A percentile compares a stretch with the other conserved stretches of the same genome.
Evolutionary conservation across 2,329 filamentous ascomycete genomes (phyloP).

Genomic region (Arthrobotrys pseudoclavata): DNA sequence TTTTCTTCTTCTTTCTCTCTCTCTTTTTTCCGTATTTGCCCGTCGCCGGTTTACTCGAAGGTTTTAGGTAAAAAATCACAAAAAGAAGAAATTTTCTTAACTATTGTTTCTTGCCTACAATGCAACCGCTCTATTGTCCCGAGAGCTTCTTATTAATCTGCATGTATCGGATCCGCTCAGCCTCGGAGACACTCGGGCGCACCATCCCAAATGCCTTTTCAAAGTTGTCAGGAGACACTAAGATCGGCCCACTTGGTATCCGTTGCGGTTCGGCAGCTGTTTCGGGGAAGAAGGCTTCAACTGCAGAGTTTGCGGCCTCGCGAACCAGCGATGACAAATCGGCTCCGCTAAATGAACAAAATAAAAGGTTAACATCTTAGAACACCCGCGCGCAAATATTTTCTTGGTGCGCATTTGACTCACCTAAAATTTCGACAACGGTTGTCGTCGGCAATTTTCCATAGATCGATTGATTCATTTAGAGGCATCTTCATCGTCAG

Average conservation of each 20-base stretch:
- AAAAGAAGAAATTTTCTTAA: conserved; percentile 30
- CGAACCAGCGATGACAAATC: conserved; percentile 74
- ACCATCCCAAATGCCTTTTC: conserved; percentile 67
- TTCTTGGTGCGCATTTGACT: conserved; percentile 19
- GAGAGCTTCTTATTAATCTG: conserved; percentile 53
- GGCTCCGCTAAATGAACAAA: conserved; percentile 68
- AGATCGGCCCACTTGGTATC: conserved; percentile 20
- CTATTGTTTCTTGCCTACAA: conserved; percentile 2
- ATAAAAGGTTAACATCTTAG: conserved; percentile 30
- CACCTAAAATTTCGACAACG: conserved; percentile 81
- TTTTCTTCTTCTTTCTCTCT: conserved; percentile 4
- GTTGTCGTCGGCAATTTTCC: conserved; percentile 75
- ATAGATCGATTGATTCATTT: conserved; percentile 72
- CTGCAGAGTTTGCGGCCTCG: conserved; percentile 69
- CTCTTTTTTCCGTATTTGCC: conserved; percentile 13
- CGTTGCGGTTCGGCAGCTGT: conserved; percentile 12
- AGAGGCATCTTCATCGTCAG: conserved; percentile 70
- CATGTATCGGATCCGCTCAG: conserved; percentile 57
- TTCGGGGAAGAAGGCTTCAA: conserved; percentile 56
- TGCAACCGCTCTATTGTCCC: conserved; percentile 24
- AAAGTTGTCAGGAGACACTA: conserved; percentile 66
- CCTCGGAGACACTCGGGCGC: conserved; percentile 65
- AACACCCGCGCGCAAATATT: conserved; percentile 11
- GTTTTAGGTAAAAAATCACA: conserved; percentile 14
- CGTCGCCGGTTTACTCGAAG: conserved; percentile 15